Evolutionary conservation across 192 early-diverging fungal species (phyloP), one percentile per base, ranked within the genome.

Genomic region (Backusella tuberculispora): DNA sequence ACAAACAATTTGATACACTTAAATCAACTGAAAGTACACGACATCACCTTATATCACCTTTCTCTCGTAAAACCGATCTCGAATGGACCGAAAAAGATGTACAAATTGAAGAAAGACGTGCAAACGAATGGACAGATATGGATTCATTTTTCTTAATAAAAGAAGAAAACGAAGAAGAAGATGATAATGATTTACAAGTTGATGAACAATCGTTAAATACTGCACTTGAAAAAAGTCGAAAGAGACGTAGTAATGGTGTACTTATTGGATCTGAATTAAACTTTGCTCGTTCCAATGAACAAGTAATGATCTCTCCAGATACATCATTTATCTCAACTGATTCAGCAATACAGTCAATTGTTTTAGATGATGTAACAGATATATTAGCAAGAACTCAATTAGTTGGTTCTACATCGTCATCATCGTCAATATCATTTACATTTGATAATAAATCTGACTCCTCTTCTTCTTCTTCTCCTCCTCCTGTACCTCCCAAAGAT

Each of bases 11-110:
- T 2, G 29, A 34, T 4, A 60, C 53, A 60, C 53, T 60, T 19
- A 60, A 10, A 3, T 24, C 53, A 13, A 24, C 53, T 12, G 53
- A 60, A 60, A 34, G 29, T 34, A 60, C 53, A 3, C 53, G 53
- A 13, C 53, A 60, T 19, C 53, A 60, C 9, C 21, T 60, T 7
- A 41, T 42, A n/a, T 67, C 66, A 3, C 66, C 66, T 9, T 42
- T 19, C 12, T 42, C 66, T 10, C 37, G 41, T 0, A 38, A 67
- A 15, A 67, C 66, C 40, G 41, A 67, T 43, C 37, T 67, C 9
- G n/a, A 43, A 41, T 67, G 66, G 66, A 43, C 66, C 19, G 66
- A 43, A 21, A 41, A 67, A n/a, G 66, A 67, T 67, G 38, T 43
- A 4, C 66, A 67, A 43, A 38, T 45, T 34, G 24, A 29, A 47